Evolutionary conservation across 805 yeast genomes (phyloP).

Genomic region (Yarrowia osloensis): DNA sequence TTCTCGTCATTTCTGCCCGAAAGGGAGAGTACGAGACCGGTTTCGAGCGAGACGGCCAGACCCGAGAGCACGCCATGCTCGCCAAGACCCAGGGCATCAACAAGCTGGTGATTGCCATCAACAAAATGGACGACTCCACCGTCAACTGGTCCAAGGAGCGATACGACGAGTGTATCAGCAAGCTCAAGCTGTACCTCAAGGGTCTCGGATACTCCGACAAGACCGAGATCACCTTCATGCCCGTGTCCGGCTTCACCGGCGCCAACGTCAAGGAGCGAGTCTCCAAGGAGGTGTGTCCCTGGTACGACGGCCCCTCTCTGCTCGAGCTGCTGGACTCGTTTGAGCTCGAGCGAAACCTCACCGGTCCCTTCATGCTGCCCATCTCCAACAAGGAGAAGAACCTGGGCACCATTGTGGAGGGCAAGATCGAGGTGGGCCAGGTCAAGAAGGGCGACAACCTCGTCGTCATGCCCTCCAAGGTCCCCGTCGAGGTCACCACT

Average conservation of each 20-base stretch:
- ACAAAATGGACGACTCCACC: constrained; percentile 99
- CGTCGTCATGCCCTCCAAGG: constrained; percentile 89
- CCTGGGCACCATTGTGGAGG: constrained; percentile 96
- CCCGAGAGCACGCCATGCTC: constrained; percentile 94
- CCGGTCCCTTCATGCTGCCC: constrained; percentile 97
- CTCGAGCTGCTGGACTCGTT: constrained; percentile 85
- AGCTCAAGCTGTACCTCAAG: constrained; percentile 68
- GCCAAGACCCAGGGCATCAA: constrained; percentile 99
- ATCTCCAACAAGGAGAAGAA: constrained; percentile 93
- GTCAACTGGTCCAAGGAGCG: constrained; percentile 95
- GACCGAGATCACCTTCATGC: constrained; percentile 89
- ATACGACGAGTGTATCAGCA: constrained; percentile 90
- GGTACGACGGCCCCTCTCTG: constrained; percentile 93
- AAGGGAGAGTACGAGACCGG: constrained; percentile 99
- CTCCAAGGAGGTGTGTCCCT: constrained; percentile 68
- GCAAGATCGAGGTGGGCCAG: constrained; percentile 96
- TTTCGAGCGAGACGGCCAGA: constrained; percentile 98
- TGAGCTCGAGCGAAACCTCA: constrained; percentile 79
- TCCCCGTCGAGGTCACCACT: constrained; percentile 77
- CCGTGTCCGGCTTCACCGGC: constrained; percentile 97
- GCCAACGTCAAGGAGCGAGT: constrained; percentile 93
- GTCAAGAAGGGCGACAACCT: constrained; percentile 75
- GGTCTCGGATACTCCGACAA: constrained; percentile 83
- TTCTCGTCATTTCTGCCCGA: constrained; percentile 95
- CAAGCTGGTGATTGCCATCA: constrained; percentile 87